Evolutionary conservation across 78 protist genomes (phyloP), one percentile per base, ranked within the genome.

Genomic region (Dictyostelium discoideum): DNA sequence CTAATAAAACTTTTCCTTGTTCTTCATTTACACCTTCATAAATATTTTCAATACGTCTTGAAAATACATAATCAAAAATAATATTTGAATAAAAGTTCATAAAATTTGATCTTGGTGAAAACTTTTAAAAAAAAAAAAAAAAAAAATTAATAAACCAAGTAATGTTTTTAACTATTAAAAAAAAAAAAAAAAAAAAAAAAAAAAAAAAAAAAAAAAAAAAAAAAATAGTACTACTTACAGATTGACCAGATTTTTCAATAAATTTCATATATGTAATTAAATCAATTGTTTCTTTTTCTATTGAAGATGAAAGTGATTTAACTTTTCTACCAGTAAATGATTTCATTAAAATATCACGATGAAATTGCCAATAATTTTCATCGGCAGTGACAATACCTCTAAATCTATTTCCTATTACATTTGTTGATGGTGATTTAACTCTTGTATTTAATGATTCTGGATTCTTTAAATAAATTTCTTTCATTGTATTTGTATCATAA

Each of bases 281-380:
- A 32, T 37, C 24, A 18, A 13, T 37, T 26, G 81, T 74, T 74
- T 74, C 81, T 74, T 74, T 74, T 74, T 74, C 81, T 5, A 74
- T 74, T 32, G 81, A 74, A 16, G 81, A 74, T 14, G 46, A 11
- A 0, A 74, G 22, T 16, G 50, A 29, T 74, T 74, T 74, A 74
- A 74, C 48, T 74, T 74, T 74, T 74, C 48, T 74, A 37, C 42
- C 42, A 32, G 50, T 74, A 14, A 74, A 74, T 11, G 81, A 74
- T 32, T 29, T 32, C 13, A 29, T 37, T 32, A 74, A 13, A 5
- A 74, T 74, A 3, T 29, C 40, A 16, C 48, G 42, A 74, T 74
- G 81, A 74, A 74, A 74, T 74, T 26, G 50, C 81, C 81, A 74
- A 74, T 74, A 74, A 74, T 74, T 74, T 74, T 74, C 81, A 37